Percentiles rank a stretch among this genome's conserved stretches.
Evolutionary conservation across 2,329 filamentous ascomycete genomes (phyloP).

Genomic region (Ophiostoma triangulosporum): DNA sequence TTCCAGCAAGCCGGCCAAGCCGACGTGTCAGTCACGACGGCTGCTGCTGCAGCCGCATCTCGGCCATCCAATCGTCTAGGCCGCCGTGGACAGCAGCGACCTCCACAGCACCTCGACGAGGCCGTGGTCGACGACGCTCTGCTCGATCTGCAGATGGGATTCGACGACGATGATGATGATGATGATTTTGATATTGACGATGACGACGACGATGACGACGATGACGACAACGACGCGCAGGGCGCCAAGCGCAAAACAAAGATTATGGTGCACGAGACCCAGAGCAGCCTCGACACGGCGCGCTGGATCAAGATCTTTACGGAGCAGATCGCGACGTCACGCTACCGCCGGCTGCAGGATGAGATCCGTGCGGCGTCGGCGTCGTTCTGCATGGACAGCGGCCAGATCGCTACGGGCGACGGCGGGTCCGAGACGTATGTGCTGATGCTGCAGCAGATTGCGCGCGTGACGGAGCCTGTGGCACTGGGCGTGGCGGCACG

Average conservation of each 20-base stretch:
- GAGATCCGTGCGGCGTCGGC: conserved; percentile 35
- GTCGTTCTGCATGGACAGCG: conserved; percentile 66
- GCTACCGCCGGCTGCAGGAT: conserved; percentile 48
- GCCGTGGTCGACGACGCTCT: conserved; percentile 58
- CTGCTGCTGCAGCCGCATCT: conserved; percentile 5
- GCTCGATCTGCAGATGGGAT: conserved; percentile 53
- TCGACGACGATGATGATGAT: neutral
- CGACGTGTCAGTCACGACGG: conserved; percentile 11
- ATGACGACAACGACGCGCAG: neutral
- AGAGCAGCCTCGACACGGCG: conserved; percentile 46
- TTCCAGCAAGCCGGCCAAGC: neutral
- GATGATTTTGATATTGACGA: conserved; percentile 24
- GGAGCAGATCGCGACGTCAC: conserved; percentile 63
- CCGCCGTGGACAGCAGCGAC: conserved; percentile 27
- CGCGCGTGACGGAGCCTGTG: conserved; percentile 56
- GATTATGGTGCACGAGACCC: conserved; percentile 56
- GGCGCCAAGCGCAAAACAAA: neutral
- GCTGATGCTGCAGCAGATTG: conserved; percentile 64
- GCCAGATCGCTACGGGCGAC: conserved; percentile 60
- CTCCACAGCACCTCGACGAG: conserved; percentile 45
- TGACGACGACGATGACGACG: neutral
- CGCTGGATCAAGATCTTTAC: conserved; percentile 64
- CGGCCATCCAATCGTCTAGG: conserved; percentile 13
- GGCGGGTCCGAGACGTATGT: conserved; percentile 53
- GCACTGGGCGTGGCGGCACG: conserved; percentile 54